These are phyloP conservation scores for Candida xiaguanensis DNA, from an alignment of 805 yeast genomes.

Conservation along the genomic window DNA sequence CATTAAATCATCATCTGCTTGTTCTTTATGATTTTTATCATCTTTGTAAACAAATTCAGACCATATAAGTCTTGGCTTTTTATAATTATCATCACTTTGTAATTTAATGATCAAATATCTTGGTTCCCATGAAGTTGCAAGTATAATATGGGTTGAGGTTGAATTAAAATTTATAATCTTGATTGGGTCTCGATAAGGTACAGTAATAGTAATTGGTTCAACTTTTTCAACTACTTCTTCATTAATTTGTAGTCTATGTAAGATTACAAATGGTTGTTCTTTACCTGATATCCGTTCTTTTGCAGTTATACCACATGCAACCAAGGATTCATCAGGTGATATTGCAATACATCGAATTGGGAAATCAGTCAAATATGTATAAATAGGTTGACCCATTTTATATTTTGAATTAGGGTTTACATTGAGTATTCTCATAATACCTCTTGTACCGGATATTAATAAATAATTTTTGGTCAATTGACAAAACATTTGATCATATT, in stretches of 20 bases:
- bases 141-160: conserved; percentile 65
- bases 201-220: conserved; percentile 66
- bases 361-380: conserved; percentile 64
- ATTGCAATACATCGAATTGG: conserved; percentile 79
- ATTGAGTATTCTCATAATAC: conserved; percentile 65
- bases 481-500: conserved; percentile 62
- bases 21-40: conserved; percentile 14
- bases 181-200: conserved; percentile 86
- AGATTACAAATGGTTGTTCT: conserved; percentile 72
- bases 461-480: conserved; percentile 55
- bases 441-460: conserved; percentile 70
- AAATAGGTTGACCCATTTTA: conserved; percentile 58
- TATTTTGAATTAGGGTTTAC: conserved; percentile 25
- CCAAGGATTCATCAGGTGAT: conserved; percentile 56
- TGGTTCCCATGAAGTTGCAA: conserved; percentile 75
- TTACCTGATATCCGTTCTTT: conserved; percentile 63
- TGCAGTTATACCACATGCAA: conserved; percentile 83
- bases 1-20: conserved; percentile 26
- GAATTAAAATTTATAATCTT: conserved; percentile 69
- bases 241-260: conserved; percentile 38
- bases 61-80: conserved; percentile 39
- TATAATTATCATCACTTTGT: conserved; percentile 43
- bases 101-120: conserved; percentile 74
- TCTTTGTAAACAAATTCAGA: conserved; percentile 23
- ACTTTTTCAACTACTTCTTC: conserved; percentile 24